Conservation (phyloP, 164 flowering plant species). For the Warburgia ugandensis region DNA sequence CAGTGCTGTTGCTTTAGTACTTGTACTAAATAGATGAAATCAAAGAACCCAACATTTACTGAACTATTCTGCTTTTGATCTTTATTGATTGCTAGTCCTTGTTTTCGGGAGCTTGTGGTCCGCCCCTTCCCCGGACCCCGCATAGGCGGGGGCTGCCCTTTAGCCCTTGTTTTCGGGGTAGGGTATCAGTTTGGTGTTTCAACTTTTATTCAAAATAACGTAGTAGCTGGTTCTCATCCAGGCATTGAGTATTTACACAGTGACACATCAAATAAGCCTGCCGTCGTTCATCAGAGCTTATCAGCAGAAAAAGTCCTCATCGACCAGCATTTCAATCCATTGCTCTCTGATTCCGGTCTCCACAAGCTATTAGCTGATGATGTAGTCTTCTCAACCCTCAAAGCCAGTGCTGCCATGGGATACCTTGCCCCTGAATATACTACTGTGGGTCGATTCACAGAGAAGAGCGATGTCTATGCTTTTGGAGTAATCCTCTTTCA, state of each 20-base stretch:
- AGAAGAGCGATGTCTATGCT: constrained; percentile 83
- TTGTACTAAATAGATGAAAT: no score
- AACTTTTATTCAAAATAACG: no score
- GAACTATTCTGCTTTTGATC: no score
- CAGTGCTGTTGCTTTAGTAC: no score
- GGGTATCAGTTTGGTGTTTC: no score
- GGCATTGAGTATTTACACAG: constrained; percentile 75
- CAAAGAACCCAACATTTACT: no score
- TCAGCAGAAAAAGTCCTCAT: constrained; percentile 86
- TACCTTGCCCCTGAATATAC: constrained; percentile 95
- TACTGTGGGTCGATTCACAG: constrained; percentile 78
- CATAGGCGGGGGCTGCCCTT: no score
- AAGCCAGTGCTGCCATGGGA: constrained; percentile 96
- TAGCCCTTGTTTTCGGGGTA: no score
- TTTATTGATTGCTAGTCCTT: no score
- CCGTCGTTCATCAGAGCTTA: constrained; percentile 71
- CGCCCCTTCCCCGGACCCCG: no score
- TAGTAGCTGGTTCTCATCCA: no score
- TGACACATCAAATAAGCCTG: constrained; percentile 40
- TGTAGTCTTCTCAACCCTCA: constrained; percentile 74
- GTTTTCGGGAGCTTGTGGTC: no score
- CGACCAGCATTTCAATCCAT: constrained; percentile 52
- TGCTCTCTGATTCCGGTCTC: constrained; percentile 68
- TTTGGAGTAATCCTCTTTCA: constrained; percentile 79
- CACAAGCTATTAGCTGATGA: constrained; percentile 86